These are phyloP conservation scores for Colletotrichum scovillei DNA, from an alignment of 2,329 filamentous ascomycete genomes.

Conservation along the genomic window DNA sequence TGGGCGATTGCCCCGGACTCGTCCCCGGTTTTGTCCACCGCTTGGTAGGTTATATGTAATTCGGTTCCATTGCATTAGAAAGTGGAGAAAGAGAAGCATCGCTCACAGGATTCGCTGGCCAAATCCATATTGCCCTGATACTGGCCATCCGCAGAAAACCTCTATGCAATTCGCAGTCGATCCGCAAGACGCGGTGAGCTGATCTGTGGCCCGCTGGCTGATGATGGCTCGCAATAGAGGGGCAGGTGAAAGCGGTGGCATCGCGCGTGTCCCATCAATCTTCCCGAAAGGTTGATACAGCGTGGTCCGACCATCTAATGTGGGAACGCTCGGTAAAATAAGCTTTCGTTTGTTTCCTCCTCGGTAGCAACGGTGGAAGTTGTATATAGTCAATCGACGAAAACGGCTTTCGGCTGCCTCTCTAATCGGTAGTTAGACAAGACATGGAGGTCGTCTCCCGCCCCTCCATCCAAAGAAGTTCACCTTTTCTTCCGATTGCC, in stretches of 20 bases:
- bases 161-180: slow-evolving; percentile 43
- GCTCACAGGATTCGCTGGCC: slow-evolving; percentile 64
- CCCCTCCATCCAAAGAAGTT: neutral
- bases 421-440: neutral
- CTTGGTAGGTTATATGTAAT: neutral
- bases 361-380: neutral
- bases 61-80: neutral
- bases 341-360: neutral
- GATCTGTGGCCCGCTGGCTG: neutral
- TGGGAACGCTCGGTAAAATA: neutral
- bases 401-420: neutral
- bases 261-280: neutral
- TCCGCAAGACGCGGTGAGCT: slow-evolving; percentile 11
- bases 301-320: neutral
- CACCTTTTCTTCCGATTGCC: neutral
- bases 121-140: slow-evolving; percentile 67
- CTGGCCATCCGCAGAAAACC: slow-evolving; percentile 67
- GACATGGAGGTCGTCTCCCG: neutral
- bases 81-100: slow-evolving; percentile 1
- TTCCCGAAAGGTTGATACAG: neutral
- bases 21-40: neutral
- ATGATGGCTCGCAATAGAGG: slow-evolving; percentile 9
- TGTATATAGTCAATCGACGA: neutral
- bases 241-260: neutral
- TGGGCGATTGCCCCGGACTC: neutral